Conservation (phyloP, 23 red algal species). For the Agarophyton chilense region DNA sequence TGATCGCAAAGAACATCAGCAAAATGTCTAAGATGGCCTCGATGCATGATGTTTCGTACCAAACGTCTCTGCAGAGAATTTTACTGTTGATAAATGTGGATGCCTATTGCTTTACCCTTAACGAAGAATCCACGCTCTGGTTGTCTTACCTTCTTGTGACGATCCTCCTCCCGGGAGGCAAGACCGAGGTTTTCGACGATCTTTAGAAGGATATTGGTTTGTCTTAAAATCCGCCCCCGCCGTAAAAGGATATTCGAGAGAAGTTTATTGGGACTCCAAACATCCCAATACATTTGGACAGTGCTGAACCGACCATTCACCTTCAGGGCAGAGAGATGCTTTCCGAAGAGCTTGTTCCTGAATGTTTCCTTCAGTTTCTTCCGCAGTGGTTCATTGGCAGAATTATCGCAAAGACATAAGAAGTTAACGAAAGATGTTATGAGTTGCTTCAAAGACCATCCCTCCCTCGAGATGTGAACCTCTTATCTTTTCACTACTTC, state of each 20-base stretch:
- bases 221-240: too few species aligned
- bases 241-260: too few species aligned
- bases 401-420: not conserved
- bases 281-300: not conserved
- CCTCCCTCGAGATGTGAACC: slow-evolving; percentile 5
- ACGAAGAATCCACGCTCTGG: not conserved
- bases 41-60: too few species aligned
- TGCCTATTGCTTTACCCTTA: not conserved
- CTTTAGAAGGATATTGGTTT: slow-evolving; percentile 29
- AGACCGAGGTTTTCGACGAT: too few species aligned
- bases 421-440: not conserved
- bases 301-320: not conserved
- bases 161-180: too few species aligned
- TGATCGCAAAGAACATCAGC: too few species aligned
- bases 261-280: too few species aligned
- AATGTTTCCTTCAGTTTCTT: slow-evolving; percentile 36
- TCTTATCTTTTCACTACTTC: too few species aligned
- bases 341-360: not conserved
- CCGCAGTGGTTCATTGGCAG: slow-evolving; percentile 29
- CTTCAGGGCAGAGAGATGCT: not conserved
- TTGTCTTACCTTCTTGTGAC: not conserved
- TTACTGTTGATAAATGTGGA: not conserved
- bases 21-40: too few species aligned
- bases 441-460: not conserved
- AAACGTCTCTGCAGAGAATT: too few species aligned